Evolutionary conservation across 495 filamentous ascomycete genomes (phyloP).

Genomic region (Penicillium ucsense): DNA sequence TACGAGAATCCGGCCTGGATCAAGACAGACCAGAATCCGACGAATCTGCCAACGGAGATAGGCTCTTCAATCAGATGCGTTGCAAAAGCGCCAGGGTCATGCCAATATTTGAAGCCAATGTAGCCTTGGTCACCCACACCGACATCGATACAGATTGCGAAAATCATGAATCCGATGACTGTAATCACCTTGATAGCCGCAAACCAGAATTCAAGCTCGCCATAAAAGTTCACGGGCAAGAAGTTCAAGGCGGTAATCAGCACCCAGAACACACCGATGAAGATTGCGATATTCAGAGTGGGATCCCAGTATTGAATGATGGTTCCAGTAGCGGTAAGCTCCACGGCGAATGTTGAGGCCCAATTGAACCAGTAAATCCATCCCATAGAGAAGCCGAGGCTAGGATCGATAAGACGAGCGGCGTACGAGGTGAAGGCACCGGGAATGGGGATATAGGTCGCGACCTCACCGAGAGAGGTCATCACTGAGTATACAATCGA

Average conservation of each 20-base stretch:
- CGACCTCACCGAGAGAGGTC: constrained; percentile 53
- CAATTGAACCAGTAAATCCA: constrained; percentile 56
- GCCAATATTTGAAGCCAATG: constrained; percentile 52
- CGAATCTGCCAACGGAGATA: constrained; percentile 39
- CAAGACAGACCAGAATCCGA: constrained; percentile 32
- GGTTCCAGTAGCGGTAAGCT: constrained; percentile 56
- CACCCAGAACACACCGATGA: constrained; percentile 59
- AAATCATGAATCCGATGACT: constrained; percentile 48
- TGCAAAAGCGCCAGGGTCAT: constrained; percentile 50
- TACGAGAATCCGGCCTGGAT: constrained; percentile 53
- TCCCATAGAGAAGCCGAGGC: constrained; percentile 62
- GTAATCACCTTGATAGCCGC: constrained; percentile 49
- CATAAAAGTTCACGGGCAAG: constrained; percentile 41
- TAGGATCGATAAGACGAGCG: constrained; percentile 55
- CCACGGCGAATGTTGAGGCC: constrained; percentile 56
- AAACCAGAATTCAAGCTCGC: constrained; percentile 54
- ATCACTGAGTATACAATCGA: constrained; percentile 46
- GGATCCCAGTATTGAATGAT: constrained; percentile 63
- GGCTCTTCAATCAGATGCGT: constrained; percentile 47
- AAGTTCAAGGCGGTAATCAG: constrained; percentile 53
- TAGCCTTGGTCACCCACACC: constrained; percentile 49
- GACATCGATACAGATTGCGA: constrained; percentile 49
- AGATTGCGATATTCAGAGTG: constrained; percentile 47
- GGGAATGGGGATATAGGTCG: constrained; percentile 60
- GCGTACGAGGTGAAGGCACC: constrained; percentile 64